phyloP scores from a whole-genome alignment of 148 eudicot species.

The Silene uniflora region DNA sequence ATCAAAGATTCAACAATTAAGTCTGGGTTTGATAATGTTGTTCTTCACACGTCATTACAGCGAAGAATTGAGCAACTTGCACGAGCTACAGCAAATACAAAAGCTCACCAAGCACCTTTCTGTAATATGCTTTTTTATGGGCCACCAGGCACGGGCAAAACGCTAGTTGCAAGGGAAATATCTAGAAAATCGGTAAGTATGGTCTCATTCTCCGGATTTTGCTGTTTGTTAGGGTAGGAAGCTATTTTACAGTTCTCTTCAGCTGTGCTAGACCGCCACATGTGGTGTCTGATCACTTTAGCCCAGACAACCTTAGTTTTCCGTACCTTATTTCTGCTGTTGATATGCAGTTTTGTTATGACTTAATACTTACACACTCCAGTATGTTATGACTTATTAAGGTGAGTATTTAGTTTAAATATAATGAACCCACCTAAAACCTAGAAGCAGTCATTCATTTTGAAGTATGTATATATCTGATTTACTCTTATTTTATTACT shows the following conservation, averaged over 20 bases:
- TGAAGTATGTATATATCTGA: not conserved
- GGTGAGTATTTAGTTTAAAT: not conserved
- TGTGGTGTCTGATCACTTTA: not conserved
- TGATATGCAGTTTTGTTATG: not conserved
- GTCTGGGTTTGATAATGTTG: conserved; percentile 64
- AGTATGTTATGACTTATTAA: not conserved
- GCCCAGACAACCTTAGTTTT: not conserved
- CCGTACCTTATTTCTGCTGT: not conserved
- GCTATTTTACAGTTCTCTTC: not conserved
- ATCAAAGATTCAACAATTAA: conserved; percentile 34
- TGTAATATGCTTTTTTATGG: conserved; percentile 98
- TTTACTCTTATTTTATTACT: too few relatives aligned
- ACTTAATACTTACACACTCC: not conserved
- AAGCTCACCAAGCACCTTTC: conserved; percentile 88
- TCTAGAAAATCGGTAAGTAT: conserved; percentile 79
- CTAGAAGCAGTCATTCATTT: not conserved
- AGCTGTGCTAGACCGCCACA: not conserved
- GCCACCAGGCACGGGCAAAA: conserved; percentile 99
- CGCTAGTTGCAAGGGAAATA: conserved; percentile 93
- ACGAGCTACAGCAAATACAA: conserved; percentile 90
- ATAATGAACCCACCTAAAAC: not conserved
- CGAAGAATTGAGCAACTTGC: conserved; percentile 86
- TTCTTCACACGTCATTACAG: conserved; percentile 82
- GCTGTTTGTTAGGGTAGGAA: not conserved
- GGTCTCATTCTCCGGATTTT: not conserved